Conservation (phyloP, 768 basidiomycete genomes). For the Mycena filopes region DNA sequence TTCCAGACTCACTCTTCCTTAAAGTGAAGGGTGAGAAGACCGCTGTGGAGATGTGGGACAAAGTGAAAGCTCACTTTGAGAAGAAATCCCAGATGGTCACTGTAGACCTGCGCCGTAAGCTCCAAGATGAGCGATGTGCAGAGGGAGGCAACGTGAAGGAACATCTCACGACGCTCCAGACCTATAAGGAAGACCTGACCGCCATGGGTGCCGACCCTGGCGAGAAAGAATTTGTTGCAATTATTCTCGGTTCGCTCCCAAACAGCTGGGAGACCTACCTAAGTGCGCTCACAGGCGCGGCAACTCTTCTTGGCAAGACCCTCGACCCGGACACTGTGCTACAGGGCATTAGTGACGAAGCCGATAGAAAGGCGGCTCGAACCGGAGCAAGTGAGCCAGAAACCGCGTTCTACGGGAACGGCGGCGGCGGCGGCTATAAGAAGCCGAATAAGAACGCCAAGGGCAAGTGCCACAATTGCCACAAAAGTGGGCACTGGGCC, state of each 20-base stretch:
- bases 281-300: background rate
- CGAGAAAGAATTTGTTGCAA: background rate
- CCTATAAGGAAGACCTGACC: too few relatives aligned
- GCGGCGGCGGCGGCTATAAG: background rate
- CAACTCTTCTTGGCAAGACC: background rate
- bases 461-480: constrained; percentile 44
- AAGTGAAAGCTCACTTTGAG: too few relatives aligned
- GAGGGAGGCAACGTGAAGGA: too few relatives aligned
- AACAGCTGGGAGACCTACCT: background rate
- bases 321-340: background rate
- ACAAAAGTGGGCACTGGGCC: constrained; percentile 41
- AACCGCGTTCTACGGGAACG: constrained; percentile 16
- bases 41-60: too few relatives aligned
- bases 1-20: too few relatives aligned
- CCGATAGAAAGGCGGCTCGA: too few relatives aligned
- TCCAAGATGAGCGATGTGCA: too few relatives aligned
- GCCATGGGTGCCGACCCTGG: too few relatives aligned
- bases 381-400: background rate
- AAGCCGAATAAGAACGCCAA: background rate
- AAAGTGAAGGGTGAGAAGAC: too few relatives aligned
- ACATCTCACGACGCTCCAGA: too few relatives aligned
- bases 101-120: too few relatives aligned
- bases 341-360: background rate
- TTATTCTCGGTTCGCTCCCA: background rate
- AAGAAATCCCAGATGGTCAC: too few relatives aligned